Percentiles rank a stretch among this genome's conserved stretches.
These are phyloP conservation scores for Kwoniella dejecticola DNA, from an alignment of 768 basidiomycete genomes.

Conservation along the genomic window DNA sequence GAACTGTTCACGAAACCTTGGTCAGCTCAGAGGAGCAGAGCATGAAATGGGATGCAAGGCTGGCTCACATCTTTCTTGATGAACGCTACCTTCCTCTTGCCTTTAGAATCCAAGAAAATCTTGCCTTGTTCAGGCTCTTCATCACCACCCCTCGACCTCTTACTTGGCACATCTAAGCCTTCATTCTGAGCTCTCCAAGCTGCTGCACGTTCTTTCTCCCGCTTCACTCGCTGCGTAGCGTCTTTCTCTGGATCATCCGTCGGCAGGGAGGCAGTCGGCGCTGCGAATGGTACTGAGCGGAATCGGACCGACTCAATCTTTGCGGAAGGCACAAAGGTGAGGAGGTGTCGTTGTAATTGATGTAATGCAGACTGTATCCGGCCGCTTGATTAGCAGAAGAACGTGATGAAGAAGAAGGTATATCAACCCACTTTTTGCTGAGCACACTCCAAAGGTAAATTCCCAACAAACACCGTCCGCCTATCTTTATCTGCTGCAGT, in stretches of 20 bases:
- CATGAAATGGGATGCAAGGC: no score
- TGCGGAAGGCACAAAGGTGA: conserved; percentile 68
- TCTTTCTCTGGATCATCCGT: conserved; percentile 38
- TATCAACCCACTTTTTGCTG: conserved; percentile 67
- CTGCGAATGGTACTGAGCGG: conserved; percentile 87
- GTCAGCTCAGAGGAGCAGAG: no score
- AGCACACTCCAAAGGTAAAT: conserved; percentile 74
- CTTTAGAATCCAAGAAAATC: conserved; percentile 71
- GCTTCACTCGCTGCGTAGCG: conserved; percentile 42
- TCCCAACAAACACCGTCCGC: conserved; percentile 90
- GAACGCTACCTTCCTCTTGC: conserved; percentile 92
- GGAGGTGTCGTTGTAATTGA: conserved; percentile 73
- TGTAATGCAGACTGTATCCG: conserved; percentile 62
- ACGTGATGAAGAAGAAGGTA: background rate
- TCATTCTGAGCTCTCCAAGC: conserved; percentile 56
- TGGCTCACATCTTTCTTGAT: conserved; percentile 71
- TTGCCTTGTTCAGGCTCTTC: conserved; percentile 59
- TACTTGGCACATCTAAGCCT: conserved; percentile 59
- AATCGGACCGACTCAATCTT: conserved; percentile 92
- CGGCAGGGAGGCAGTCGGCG: conserved; percentile 70
- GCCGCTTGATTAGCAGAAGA: background rate
- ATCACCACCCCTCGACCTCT: conserved; percentile 56
- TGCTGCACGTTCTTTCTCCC: conserved; percentile 53
- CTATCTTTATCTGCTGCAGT: conserved; percentile 71
- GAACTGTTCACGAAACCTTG: no score